Evolutionary conservation across 2,329 filamentous ascomycete genomes (phyloP).

Genomic region (Colletotrichum godetiae): DNA sequence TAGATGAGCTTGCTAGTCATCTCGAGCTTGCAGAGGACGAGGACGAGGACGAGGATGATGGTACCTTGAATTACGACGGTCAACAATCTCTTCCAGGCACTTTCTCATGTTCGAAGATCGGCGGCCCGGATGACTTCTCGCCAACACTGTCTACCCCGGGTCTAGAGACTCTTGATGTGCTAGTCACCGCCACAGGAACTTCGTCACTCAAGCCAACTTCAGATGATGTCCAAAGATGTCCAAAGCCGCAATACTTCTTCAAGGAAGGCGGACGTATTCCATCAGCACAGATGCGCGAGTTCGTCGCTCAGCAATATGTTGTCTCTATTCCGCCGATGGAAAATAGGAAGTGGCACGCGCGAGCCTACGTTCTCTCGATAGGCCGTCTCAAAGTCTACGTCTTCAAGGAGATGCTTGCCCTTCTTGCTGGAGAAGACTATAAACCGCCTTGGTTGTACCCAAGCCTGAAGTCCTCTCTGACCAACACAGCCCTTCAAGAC

Average conservation of each 20-base stretch:
- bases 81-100: slow-evolving; percentile 8
- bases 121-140: slow-evolving; percentile 29
- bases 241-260: slow-evolving; percentile 41
- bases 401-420: slow-evolving; percentile 49
- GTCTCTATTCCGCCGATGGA: slow-evolving; percentile 45
- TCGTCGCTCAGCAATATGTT: slow-evolving; percentile 53
- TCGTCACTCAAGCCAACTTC: slow-evolving; percentile 20
- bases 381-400: slow-evolving; percentile 52
- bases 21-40: slow-evolving; percentile 50
- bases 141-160: slow-evolving; percentile 42
- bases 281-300: slow-evolving; percentile 50
- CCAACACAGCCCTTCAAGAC: slow-evolving; percentile 51
- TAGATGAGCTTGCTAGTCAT: slow-evolving; percentile 47
- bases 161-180: slow-evolving; percentile 42
- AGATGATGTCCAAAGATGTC: not conserved
- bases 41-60: slow-evolving; percentile 42
- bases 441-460: slow-evolving; percentile 50
- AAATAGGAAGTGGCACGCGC: slow-evolving; percentile 49
- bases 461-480: slow-evolving; percentile 46
- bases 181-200: slow-evolving; percentile 44
- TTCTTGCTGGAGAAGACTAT: slow-evolving; percentile 49
- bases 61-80: slow-evolving; percentile 34
- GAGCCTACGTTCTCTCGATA: slow-evolving; percentile 49
- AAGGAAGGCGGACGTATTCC: slow-evolving; percentile 48
- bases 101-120: slow-evolving; percentile 11